Percentiles rank a stretch among this genome's conserved stretches.
Evolutionary conservation across 2,329 filamentous ascomycete species (phyloP).

Genomic region (Paracorniculantispora psalliotae): DNA sequence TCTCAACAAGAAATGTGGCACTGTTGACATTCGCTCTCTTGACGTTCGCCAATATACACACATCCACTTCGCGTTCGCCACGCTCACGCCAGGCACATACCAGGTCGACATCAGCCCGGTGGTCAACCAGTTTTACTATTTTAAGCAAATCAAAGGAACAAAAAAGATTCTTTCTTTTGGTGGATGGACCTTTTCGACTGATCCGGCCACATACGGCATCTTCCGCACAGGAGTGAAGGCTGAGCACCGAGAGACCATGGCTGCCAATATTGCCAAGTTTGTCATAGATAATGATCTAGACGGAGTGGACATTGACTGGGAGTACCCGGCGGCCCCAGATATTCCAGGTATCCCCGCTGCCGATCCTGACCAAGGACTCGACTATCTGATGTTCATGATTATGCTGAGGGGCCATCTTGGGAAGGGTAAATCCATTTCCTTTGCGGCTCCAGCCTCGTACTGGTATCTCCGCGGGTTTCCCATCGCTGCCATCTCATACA

Average conservation of each 20-base stretch:
- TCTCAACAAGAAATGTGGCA: no score
- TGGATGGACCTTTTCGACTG: constrained; percentile 39
- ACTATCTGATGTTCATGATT: constrained; percentile 29
- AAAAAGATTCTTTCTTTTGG: constrained; percentile 39
- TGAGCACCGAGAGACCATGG: constrained; percentile 27
- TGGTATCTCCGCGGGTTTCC: constrained; percentile 29
- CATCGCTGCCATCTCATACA: constrained; percentile 19
- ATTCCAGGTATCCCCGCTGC: constrained; percentile 27
- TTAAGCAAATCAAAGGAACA: constrained; percentile 20
- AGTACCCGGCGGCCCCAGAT: neutral
- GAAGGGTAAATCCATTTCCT: constrained; percentile 16
- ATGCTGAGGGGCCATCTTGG: constrained; percentile 15
- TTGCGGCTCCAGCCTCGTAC: constrained; percentile 43
- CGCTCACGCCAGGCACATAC: constrained; percentile 17
- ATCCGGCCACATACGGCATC: constrained; percentile 28
- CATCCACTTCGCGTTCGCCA: constrained; percentile 23
- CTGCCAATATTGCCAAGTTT: constrained; percentile 28
- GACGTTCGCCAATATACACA: constrained; percentile 15
- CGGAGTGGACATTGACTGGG: no score
- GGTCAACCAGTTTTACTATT: constrained; percentile 23
- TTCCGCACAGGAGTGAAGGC: constrained; percentile 28
- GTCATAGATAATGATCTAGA: constrained; percentile 15
- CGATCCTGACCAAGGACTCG: constrained; percentile 21
- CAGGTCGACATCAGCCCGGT: constrained; percentile 19
- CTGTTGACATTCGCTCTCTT: no score